A percentile compares a stretch with the other conserved stretches of the same genome.
These are phyloP conservation scores for Colletotrichum graminicola DNA, from an alignment of 2,329 filamentous ascomycete genomes.

Conservation along the genomic window DNA sequence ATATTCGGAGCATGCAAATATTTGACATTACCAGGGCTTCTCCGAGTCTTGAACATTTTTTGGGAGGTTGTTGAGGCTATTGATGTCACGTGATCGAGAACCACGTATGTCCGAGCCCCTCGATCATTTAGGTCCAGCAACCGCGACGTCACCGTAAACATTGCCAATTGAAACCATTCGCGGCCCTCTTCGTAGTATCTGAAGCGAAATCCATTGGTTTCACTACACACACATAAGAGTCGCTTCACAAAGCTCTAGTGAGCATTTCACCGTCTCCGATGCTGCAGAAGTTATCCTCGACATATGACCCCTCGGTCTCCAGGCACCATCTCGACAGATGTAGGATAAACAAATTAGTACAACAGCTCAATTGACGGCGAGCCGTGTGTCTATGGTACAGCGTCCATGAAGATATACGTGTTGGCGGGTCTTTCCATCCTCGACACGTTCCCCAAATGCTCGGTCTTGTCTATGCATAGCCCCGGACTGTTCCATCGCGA, in stretches of 20 bases:
- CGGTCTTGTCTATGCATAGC: constrained; percentile 26
- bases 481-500: constrained; percentile 37
- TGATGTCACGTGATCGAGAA: background rate
- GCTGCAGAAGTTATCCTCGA: background rate
- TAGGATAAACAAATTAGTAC: constrained; percentile 29
- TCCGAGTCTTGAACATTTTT: too few relatives aligned
- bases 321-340: background rate
- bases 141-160: background rate
- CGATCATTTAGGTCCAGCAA: background rate
- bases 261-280: background rate
- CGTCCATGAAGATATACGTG: constrained; percentile 31
- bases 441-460: constrained; percentile 16
- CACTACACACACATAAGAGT: too few relatives aligned
- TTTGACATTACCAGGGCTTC: too few relatives aligned
- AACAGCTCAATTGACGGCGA: constrained; percentile 39
- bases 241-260: too few relatives aligned
- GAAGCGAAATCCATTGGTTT: too few relatives aligned
- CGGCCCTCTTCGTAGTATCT: background rate
- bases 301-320: background rate
- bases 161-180: background rate
- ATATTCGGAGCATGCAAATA: background rate
- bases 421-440: constrained; percentile 21
- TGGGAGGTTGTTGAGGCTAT: too few relatives aligned
- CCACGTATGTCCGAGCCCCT: background rate
- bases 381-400: constrained; percentile 44